Evolutionary conservation across 306 rosid species (phyloP), one percentile per base, ranked within the genome.

Genomic region (Mimosa bimucronata): DNA sequence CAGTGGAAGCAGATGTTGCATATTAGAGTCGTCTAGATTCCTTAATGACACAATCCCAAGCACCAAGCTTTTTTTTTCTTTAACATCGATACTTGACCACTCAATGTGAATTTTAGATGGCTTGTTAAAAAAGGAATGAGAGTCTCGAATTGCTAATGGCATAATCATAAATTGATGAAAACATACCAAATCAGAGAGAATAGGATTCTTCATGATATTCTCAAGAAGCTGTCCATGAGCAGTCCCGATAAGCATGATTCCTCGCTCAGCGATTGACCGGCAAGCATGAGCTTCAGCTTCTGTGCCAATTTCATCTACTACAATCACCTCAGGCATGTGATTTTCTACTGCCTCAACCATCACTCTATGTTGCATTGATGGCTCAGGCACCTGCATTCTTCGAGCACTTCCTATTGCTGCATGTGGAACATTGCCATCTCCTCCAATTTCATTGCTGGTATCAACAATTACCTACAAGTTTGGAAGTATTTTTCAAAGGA

Each of bases 331-430:
- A 81, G 95, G 95, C 92, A 87, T 89, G 84, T 91, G 95, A 79
- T 91, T 91, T 85, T 89, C 91, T 42, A 91, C 95, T 53, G 95
- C 91, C 90, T 91, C 95, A 67, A 89, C 73, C 95, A 87, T 91
- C 83, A 91, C 89, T 62, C 83, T 86, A 69, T 91, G 91, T 77
- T 91, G 95, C 95, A 86, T 73, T 13, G 90, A 86, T 82, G 91
- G 89, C 82, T 85, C 86, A 34, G 91, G 84, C 19, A 91, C 95
- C 88, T 87, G 92, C 91, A 89, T 82, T 87, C 95, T 85, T 3
- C 95, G 85, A 1, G 95, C 95, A 48, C 85, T 79, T 74, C 95
- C 92, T 76, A 91, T 89, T 71, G 92, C 90, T 66, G 87, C 83
- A 84, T 91, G 95, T 71, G 95, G 95, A 86, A 89, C 83, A 80